These are phyloP conservation scores for Cladosporium austrohemisphaericum DNA, from an alignment of 2,329 filamentous ascomycete genomes.

Conservation along the genomic window DNA sequence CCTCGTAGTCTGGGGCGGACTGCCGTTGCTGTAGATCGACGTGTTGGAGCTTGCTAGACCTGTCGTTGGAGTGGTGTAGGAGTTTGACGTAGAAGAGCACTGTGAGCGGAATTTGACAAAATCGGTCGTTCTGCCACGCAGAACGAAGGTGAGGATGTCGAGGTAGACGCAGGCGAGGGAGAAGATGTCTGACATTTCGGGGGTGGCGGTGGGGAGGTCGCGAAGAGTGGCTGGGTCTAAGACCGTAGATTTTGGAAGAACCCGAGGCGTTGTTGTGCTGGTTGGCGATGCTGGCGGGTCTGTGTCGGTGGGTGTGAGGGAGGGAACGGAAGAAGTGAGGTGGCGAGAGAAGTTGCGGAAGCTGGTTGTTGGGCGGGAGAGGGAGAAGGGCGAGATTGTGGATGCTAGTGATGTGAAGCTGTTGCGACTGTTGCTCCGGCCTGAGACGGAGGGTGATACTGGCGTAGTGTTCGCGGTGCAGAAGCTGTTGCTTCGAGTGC, in stretches of 20 bases:
- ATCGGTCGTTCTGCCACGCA: slow-evolving; percentile 63
- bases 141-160: slow-evolving; percentile 65
- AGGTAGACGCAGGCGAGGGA: slow-evolving; percentile 69
- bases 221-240: slow-evolving; percentile 42
- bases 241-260: slow-evolving; percentile 30
- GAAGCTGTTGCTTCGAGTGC: slow-evolving; percentile 30
- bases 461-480: slow-evolving; percentile 23
- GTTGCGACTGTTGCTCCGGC: slow-evolving; percentile 22
- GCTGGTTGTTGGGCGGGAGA: slow-evolving; percentile 22
- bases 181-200: slow-evolving; percentile 62
- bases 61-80: neutral
- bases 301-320: slow-evolving; percentile 11
- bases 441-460: slow-evolving; percentile 15
- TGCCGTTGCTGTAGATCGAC: slow-evolving; percentile 8
- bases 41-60: neutral
- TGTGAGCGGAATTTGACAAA: slow-evolving; percentile 61
- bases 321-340: slow-evolving; percentile 10
- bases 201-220: slow-evolving; percentile 34
- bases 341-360: slow-evolving; percentile 28
- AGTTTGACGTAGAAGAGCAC: slow-evolving; percentile 23
- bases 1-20: neutral
- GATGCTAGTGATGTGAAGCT: slow-evolving; percentile 23
- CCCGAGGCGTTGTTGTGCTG: slow-evolving; percentile 14
- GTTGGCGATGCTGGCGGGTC: slow-evolving; percentile 17
- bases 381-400: slow-evolving; percentile 13